Evolutionary conservation across 345 rosid genomes (phyloP), one percentile per base, ranked within the genome.

Genomic region (Arabis alpina): DNA sequence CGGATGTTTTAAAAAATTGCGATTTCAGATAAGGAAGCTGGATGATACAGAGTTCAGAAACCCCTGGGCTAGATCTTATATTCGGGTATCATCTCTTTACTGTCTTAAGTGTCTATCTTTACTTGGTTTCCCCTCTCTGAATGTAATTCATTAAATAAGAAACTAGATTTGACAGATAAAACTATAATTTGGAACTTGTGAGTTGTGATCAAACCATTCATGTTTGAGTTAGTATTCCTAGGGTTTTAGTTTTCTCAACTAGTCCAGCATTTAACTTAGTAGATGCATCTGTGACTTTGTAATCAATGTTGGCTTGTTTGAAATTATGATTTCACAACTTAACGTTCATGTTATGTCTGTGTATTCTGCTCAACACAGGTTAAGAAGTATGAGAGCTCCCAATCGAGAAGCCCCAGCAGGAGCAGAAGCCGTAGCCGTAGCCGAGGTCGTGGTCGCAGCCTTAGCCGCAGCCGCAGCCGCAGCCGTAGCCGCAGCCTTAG

Each of bases 1-100:
- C 54, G 39, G 16, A 16, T 41, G 45, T 30, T 68, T 9, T 5
- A 6, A 4, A 23, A 44, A 62, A 10, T 45, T 60, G 7, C 34
- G 53, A 48, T 37, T 71, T 67, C 77, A 86, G 87, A 74, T 86
- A 68, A 80, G 88, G 77, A 87, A 87, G 73, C 97, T 87, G 67
- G 88, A 90, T 80, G 96, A 90, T 37, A 87, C 91, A 3, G 93
- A 87, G 80, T 90, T 90, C 79, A 86, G 81, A 82, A 90, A 87
- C 80, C 93, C 96, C 2, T 90, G 93, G 96, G 87, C 93, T 32
- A 86, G 84, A 80, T 78, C 79, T 64, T 90, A 78, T 76, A 90
- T 90, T n/a, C 80, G 87, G 93, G 93, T 87, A 76, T 54, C 0
- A 19, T 53, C 49, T 64, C 25, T n/a, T 16, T 25, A n/a, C 53